These are phyloP conservation scores for Pterulicium gracile DNA, from an alignment of 1,284 basidiomycete species.

Conservation along the genomic window DNA sequence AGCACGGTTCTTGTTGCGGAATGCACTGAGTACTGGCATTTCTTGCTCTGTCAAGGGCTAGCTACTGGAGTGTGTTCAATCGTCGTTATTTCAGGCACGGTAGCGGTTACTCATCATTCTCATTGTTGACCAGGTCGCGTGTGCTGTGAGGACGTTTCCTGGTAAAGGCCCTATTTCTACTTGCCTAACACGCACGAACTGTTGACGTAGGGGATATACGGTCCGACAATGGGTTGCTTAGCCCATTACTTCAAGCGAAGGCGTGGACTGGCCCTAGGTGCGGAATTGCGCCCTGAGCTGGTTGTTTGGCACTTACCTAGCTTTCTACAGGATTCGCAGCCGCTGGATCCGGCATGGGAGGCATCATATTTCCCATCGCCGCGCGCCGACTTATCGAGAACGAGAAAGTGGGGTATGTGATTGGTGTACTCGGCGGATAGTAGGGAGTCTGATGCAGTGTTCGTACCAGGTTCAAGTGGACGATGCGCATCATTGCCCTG, in stretches of 20 bases:
- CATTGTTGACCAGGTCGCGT: too few relatives aligned
- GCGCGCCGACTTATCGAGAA: conserved; percentile 24
- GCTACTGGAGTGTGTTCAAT: conserved; percentile 27
- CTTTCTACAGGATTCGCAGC: conserved; percentile 14
- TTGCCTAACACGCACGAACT: too few relatives aligned
- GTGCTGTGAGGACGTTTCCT: too few relatives aligned
- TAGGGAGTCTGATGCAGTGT: too few relatives aligned
- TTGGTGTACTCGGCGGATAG: too few relatives aligned
- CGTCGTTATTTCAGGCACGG: too few relatives aligned
- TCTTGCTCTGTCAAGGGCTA: conserved; percentile 36
- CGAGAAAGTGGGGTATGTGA: too few relatives aligned
- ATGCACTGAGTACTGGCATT: conserved; percentile 39
- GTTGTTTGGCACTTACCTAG: too few relatives aligned
- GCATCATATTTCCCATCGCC: conserved; percentile 26
- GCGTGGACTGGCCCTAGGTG: conserved; percentile 12
- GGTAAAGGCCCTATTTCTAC: too few relatives aligned
- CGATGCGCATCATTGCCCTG: conserved; percentile 40
- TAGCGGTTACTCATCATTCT: too few relatives aligned
- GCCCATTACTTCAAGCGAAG: conserved; percentile 22
- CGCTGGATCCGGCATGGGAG: conserved; percentile 15
- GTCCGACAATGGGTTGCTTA: conserved; percentile 19
- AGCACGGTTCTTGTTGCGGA: conserved; percentile 37
- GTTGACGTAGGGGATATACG: conserved; percentile 4
- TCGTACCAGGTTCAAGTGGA: conserved; percentile 41
- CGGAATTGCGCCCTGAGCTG: background rate